Evolutionary conservation across 2,329 filamentous ascomycete genomes (phyloP), one percentile per base, ranked within the genome.

Genomic region (Cytospora paraplurivora): DNA sequence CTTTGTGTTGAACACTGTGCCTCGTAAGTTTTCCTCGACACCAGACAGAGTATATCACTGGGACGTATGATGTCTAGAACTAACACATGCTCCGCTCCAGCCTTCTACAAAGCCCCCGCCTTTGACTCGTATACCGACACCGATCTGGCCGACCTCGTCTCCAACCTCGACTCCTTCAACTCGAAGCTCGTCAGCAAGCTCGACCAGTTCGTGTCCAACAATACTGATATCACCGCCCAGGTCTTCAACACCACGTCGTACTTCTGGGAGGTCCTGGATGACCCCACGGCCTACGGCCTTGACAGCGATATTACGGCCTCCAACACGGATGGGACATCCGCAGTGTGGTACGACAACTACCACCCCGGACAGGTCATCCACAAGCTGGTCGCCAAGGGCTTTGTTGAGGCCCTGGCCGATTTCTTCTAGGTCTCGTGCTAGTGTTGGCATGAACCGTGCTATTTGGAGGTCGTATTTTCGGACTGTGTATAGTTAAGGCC

Each of bases 301-400:
- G 60, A 65, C 32, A 60, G 56, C 33, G 63, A 65, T 17, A 65
- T 65, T 33, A 65, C 63, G 19, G 59, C 51, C 17, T 52, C 63
- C 7, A 65, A 63, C 32, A 10, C 63, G 8, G 64, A 66, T 21
- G 64, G 64, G 3, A 66, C 61, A 1, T 54, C 64, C n/a, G 56
- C 56, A 12, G 64, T 66, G 15, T 63, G 64, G 64, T 63, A 63
- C 13, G 64, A 63, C n/a, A 47, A 50, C 57, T 66, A 66, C 49
- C 61, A 66, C 41, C 64, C 64, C n/a, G 64, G 64, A 6, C 64
- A 66, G 27, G 57, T 56, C 1, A 61, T 66, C 13, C 64, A 66
- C 50, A 61, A 55, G 6, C 49, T 63, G 41, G 64, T 66, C 27
- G 64, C 61, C 27, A 37, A 63, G 50, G 64, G 61, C 21, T 66